Percentiles rank a stretch among this genome's conserved stretches.
Conservation (phyloP, 2,329 filamentous ascomycete species). For the Exophiala bonariae region DNA sequence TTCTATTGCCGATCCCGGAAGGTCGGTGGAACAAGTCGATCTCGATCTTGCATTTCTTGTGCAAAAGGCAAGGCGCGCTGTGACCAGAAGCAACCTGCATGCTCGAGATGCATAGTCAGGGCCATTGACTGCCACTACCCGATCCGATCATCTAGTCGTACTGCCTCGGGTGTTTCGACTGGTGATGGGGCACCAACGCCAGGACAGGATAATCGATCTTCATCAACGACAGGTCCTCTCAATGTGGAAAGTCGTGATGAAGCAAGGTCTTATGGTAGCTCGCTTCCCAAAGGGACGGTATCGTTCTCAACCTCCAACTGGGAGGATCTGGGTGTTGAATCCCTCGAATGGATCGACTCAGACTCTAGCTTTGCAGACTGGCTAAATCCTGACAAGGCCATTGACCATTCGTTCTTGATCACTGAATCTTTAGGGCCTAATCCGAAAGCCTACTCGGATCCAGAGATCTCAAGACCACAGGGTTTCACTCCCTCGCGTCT, state of each 20-base stretch:
- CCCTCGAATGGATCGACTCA: no score
- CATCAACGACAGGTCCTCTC: background rate
- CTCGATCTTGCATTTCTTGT: constrained; percentile 41
- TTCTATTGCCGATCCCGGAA: constrained; percentile 47
- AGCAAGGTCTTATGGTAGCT: background rate
- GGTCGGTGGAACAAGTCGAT: constrained; percentile 24
- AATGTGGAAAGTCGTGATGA: background rate
- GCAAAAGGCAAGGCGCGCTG: constrained; percentile 40
- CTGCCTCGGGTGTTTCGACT: background rate
- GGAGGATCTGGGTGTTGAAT: constrained; percentile 24
- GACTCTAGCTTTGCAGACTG: constrained; percentile 26
- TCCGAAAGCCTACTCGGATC: background rate
- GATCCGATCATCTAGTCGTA: constrained; percentile 17
- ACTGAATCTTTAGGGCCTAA: background rate
- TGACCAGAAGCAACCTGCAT: constrained; percentile 38
- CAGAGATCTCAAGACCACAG: no score
- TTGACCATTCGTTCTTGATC: background rate
- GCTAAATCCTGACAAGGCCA: constrained; percentile 16
- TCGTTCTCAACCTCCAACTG: constrained; percentile 13
- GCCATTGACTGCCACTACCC: constrained; percentile 40
- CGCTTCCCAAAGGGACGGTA: background rate
- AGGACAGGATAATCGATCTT: background rate
- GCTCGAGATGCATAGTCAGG: constrained; percentile 40
- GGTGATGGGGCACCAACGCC: background rate
- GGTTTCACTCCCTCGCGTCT: constrained; percentile 12